Evolutionary conservation across 108 stramenopile genomes (phyloP).

Genomic region (Nannochloropsis gaditana): DNA sequence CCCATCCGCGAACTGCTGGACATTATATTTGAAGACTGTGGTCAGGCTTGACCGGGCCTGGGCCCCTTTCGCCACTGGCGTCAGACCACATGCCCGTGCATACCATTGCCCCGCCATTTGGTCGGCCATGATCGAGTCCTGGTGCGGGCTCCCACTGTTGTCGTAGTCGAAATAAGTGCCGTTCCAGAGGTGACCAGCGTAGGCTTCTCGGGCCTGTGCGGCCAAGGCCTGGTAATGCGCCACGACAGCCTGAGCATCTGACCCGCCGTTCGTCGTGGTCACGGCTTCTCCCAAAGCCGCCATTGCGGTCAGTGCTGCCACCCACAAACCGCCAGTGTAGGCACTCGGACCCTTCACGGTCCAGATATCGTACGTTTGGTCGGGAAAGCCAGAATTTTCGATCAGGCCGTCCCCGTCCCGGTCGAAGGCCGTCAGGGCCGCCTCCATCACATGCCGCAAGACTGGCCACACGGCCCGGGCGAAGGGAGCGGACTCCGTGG

Average conservation of each 20-base stretch:
- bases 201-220: conserved; percentile 26
- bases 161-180: conserved; percentile 40
- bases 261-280: not conserved
- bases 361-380: conserved; percentile 55
- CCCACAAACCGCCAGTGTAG: conserved; percentile 52
- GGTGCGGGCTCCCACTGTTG: conserved; percentile 22
- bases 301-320: conserved; percentile 46
- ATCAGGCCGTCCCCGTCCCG: conserved; percentile 44
- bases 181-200: conserved; percentile 44
- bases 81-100: conserved; percentile 33
- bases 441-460: conserved; percentile 18
- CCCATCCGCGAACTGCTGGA: conserved; percentile 36
- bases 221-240: conserved; percentile 25
- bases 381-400: conserved; percentile 50
- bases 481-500: conserved; percentile 10
- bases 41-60: conserved; percentile 24
- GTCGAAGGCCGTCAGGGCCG: conserved; percentile 24
- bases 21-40: conserved; percentile 32
- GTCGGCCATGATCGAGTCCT: conserved; percentile 48
- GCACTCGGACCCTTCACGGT: conserved; percentile 44
- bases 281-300: conserved; percentile 30
- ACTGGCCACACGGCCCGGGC: conserved; percentile 34
- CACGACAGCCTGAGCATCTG: not conserved
- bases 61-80: conserved; percentile 15
- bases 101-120: conserved; percentile 53